Base-by-base conservation (phyloP, 768 basidiomycete genomes). In the Mycena rosella region DNA sequence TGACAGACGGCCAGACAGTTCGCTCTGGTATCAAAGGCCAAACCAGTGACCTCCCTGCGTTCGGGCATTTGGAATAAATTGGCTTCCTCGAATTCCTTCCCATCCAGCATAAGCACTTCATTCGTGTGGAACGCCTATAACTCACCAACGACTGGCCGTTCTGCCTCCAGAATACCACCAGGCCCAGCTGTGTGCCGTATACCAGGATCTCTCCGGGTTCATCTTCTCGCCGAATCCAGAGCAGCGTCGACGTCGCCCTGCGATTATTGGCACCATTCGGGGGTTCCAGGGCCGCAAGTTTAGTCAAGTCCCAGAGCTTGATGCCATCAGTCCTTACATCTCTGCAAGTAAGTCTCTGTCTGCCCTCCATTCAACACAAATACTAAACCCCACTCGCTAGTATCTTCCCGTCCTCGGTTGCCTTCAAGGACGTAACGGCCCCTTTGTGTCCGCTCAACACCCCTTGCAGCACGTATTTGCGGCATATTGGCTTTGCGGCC, bases 1-100 rank as follows among this genome's bases (percentile, higher is more conserved):
- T 72, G 67, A 55, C 65, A 69, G 8, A 67, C 60, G 5, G 65
- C 59, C 26, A 75, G 69, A 13, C 63, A 54, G 40, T 67, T 73
- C 15, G 68, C 49, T 2, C 58, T 17, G 3, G 68, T 40, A 20
- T 74, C 74, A 38, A 70, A 74, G 1, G 59, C 65, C 4, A 74
- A 24, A 5, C 65, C 70, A 1, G 72, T 73, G 1, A 74, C 58
- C 52, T 74, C 70, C 8, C 53, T 57, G 0, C 61, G 56, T 4
- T 60, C 27, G 2, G 45, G 38, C 14, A 72, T 17, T 29, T 68
- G 71, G 14, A 36, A 27, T 32, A 38, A 47, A 29, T 29, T 27
- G 3, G 62, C 26, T 24, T 74, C 69, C 24, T 68, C 57, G 52
- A 74, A 74, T 2, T 9, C 40, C 44, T 40, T 8, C 2, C n/a